Evolutionary conservation across 306 rosid species (phyloP).

Genomic region (Sindora glabra): DNA sequence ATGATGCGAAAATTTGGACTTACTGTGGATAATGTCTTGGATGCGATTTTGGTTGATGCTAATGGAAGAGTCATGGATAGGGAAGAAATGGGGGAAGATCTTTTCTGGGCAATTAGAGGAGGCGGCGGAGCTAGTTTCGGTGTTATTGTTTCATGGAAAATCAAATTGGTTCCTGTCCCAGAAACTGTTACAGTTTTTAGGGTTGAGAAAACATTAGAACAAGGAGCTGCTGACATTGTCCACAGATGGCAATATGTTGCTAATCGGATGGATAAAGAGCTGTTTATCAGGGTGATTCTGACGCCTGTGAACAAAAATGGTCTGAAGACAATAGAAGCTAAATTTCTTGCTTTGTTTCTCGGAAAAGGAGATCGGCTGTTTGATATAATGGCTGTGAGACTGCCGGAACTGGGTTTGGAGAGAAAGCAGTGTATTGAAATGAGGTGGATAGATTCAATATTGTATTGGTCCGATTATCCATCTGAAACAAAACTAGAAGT

Average conservation of each 20-base stretch:
- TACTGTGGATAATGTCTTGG: not conserved
- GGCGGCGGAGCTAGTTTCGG: not conserved
- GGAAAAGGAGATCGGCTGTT: not conserved
- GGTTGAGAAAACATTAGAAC: not conserved
- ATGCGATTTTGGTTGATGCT: not conserved
- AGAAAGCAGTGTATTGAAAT: not conserved
- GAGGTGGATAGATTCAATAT: not conserved
- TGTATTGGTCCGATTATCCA: not conserved
- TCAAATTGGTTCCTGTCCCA: not conserved
- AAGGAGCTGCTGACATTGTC: not conserved
- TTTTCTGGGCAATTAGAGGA: not conserved
- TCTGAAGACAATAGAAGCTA: not conserved
- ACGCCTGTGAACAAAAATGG: not conserved
- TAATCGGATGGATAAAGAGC: conserved; percentile 21
- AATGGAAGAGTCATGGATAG: not conserved
- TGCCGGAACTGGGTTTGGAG: conserved; percentile 7
- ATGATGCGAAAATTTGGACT: not conserved
- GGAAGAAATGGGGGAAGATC: not conserved
- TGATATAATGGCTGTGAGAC: not conserved
- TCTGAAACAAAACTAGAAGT: conserved; percentile 34
- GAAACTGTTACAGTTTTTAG: not conserved
- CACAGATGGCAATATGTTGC: conserved; percentile 18
- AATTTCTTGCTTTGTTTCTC: not conserved
- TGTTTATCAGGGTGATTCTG: not conserved
- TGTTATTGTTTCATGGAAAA: not conserved